Conservation (phyloP, 1,139 yeast species). For the Taphrina communis region DNA sequence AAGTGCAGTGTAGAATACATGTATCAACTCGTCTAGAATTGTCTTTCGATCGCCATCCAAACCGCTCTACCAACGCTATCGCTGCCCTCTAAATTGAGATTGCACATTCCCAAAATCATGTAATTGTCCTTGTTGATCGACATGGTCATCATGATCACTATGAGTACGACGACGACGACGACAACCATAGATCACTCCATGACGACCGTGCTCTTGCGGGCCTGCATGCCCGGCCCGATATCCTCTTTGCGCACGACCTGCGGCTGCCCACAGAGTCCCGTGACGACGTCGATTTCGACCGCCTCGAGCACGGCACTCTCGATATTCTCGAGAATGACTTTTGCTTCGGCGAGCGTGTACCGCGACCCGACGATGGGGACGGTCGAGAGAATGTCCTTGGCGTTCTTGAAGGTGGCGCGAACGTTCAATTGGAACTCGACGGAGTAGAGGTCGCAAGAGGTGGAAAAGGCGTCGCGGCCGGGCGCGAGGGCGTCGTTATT, state of each 20-base stretch:
- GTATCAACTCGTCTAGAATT: neutral
- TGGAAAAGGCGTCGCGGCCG: constrained; percentile 20
- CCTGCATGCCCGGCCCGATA: constrained; percentile 16
- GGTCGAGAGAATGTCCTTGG: constrained; percentile 28
- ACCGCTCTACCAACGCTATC: neutral
- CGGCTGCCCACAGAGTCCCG: constrained; percentile 14
- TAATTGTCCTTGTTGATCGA: neutral
- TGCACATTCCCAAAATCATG: neutral
- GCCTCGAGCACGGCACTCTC: constrained; percentile 26
- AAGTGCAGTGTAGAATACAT: neutral
- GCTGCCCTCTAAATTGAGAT: neutral
- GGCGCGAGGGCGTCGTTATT: constrained; percentile 18
- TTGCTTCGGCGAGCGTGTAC: constrained; percentile 23
- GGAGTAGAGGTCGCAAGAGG: constrained; percentile 18
- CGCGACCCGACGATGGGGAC: constrained; percentile 33
- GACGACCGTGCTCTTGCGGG: constrained; percentile 13
- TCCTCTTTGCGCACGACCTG: constrained; percentile 19
- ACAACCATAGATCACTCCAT: constrained; percentile 12
- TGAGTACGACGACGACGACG: neutral
- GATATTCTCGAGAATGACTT: constrained; percentile 34
- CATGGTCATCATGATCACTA: too few species aligned
- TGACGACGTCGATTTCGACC: constrained; percentile 14
- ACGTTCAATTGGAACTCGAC: constrained; percentile 26
- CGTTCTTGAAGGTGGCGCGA: constrained; percentile 34
- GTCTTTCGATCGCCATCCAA: neutral